Conservation (phyloP, 163 green algal species). For the Botryococcus braunii region DNA sequence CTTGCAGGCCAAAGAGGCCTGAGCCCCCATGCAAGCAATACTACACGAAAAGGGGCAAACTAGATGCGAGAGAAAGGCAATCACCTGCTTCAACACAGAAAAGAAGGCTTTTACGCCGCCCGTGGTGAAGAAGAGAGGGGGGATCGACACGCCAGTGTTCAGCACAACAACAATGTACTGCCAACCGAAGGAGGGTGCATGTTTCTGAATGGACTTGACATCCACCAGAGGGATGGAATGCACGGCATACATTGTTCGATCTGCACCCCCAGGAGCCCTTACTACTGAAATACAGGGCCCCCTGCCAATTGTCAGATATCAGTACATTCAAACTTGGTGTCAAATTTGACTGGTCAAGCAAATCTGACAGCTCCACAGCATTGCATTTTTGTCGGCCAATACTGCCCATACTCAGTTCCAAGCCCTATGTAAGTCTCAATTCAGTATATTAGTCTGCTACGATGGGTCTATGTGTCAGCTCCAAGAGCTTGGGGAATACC, state of each 20-base stretch:
- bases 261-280: constrained; percentile 11
- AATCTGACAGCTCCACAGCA: background rate
- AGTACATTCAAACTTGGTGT: background rate
- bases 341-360: background rate
- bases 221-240: constrained; percentile 64
- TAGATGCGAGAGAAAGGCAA: no score
- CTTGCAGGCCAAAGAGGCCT: no score
- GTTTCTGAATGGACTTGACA: constrained; percentile 42
- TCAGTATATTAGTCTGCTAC: no score
- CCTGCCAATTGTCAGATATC: background rate
- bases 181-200: constrained; percentile 35
- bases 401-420: background rate
- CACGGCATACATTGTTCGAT: constrained; percentile 46
- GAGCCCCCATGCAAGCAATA: no score
- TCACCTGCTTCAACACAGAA: constrained; percentile 31
- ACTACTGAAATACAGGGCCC: background rate
- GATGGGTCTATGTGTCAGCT: no score
- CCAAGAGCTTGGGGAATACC: no score
- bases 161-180: constrained; percentile 53
- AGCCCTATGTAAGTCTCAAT: background rate
- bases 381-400: background rate
- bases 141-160: constrained; percentile 47
- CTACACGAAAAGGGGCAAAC: no score
- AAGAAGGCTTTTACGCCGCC: constrained; percentile 51
- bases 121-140: constrained; percentile 50